Percentiles rank a stretch among this genome's conserved stretches.
Evolutionary conservation across 1,284 basidiomycete species (phyloP).

Genomic region (Marasmius sp.): DNA sequence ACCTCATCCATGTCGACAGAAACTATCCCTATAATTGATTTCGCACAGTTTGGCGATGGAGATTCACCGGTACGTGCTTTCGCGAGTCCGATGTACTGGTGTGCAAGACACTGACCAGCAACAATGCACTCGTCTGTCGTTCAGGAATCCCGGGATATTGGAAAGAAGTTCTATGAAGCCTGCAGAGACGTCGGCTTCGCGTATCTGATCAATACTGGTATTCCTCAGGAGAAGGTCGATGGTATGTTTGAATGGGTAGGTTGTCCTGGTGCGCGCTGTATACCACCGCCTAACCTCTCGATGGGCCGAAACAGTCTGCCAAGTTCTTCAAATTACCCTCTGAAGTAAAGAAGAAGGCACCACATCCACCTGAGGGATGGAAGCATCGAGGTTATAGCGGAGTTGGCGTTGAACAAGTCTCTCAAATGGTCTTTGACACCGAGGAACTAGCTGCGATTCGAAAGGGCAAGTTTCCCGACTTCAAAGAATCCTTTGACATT

Average conservation of each 20-base stretch:
- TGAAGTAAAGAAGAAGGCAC: conserved; percentile 54
- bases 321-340: conserved; percentile 51
- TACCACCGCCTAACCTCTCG: not conserved
- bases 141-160: conserved; percentile 47
- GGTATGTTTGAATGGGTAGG: conserved; percentile 52
- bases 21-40: conserved; percentile 49
- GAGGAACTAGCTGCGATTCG: conserved; percentile 35
- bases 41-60: conserved; percentile 49
- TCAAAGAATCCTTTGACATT: conserved; percentile 59
- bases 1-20: not conserved
- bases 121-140: too few species aligned
- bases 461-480: conserved; percentile 38
- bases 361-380: conserved; percentile 53
- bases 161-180: conserved; percentile 51
- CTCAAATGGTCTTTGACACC: conserved; percentile 41
- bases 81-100: not conserved
- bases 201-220: conserved; percentile 58
- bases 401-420: conserved; percentile 44
- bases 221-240: conserved; percentile 45
- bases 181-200: conserved; percentile 56
- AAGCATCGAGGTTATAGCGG: conserved; percentile 49
- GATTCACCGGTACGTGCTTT: conserved; percentile 16
- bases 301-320: conserved; percentile 36
- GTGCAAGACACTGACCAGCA: conserved; percentile 24
- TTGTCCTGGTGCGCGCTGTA: not conserved